Evolutionary conservation across 305 asterid species (phyloP).

Genomic region (Fraxinus floribunda): DNA sequence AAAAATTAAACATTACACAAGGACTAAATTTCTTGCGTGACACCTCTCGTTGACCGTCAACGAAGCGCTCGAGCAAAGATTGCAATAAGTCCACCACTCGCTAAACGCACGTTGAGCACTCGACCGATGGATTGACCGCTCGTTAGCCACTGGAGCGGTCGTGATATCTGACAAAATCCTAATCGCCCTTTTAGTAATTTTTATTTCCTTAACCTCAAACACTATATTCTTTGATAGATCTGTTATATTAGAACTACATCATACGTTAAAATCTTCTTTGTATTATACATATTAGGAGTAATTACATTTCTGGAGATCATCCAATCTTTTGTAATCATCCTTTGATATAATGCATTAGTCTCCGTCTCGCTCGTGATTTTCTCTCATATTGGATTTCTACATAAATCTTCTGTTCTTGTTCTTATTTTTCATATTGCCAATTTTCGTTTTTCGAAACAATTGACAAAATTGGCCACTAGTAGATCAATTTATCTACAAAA

Average conservation of each 20-base stretch:
- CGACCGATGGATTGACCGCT: neutral
- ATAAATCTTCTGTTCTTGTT: neutral
- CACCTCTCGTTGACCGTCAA: neutral
- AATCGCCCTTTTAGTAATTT: neutral
- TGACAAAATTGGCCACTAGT: neutral
- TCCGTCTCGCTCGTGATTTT: neutral
- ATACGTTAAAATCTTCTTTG: neutral
- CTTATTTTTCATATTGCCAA: neutral
- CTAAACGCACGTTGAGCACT: neutral
- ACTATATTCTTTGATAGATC: neutral
- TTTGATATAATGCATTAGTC: neutral
- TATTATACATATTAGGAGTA: neutral
- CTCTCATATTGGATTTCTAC: neutral
- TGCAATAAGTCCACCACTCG: neutral
- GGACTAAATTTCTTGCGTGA: neutral
- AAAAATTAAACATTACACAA: neutral
- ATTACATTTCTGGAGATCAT: neutral
- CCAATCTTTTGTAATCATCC: neutral
- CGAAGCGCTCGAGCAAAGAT: neutral
- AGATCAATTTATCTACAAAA: neutral
- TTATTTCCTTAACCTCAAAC: neutral
- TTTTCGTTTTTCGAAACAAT: neutral
- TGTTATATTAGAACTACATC: neutral
- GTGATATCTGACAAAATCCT: neutral
- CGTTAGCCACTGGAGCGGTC: neutral